Conservation (phyloP, 345 rosid genomes). For the Kernera saxatilis region DNA sequence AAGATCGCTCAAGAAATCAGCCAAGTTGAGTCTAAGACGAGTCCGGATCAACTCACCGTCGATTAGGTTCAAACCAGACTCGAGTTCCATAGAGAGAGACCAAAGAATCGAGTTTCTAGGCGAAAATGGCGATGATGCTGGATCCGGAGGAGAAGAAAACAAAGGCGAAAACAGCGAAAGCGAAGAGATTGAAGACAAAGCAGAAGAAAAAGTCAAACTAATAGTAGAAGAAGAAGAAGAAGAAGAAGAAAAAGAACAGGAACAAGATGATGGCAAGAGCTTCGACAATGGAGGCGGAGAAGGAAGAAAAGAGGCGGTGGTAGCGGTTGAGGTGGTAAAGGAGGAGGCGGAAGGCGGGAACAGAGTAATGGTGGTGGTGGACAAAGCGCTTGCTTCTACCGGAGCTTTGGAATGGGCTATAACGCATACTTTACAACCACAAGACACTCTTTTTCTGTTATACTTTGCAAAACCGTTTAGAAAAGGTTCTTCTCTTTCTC, state of each 20-base stretch:
- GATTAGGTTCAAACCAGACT: conserved; percentile 33
- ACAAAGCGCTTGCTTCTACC: conserved; percentile 56
- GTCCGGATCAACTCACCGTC: conserved; percentile 44
- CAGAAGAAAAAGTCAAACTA: conserved; percentile 14
- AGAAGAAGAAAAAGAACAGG: not conserved
- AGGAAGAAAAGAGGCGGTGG: conserved; percentile 10
- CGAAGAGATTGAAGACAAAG: conserved; percentile 21
- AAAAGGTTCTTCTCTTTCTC: conserved; percentile 34
- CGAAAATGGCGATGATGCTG: conserved; percentile 20
- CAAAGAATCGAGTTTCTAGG: conserved; percentile 48
- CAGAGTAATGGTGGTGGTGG: conserved; percentile 87
- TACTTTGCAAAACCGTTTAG: conserved; percentile 40
- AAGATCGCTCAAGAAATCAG: conserved; percentile 35
- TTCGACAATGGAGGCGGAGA: conserved; percentile 7
- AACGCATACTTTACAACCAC: conserved; percentile 55
- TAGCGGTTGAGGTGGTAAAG: not conserved
- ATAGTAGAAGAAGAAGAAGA: not conserved
- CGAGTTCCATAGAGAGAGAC: conserved; percentile 34
- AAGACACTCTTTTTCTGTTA: conserved; percentile 59
- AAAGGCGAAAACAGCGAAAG: not conserved
- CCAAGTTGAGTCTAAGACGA: conserved; percentile 39
- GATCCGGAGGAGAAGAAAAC: conserved; percentile 21
- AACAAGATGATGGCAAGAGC: conserved; percentile 19
- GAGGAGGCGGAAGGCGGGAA: conserved; percentile 30
- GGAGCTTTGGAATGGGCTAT: conserved; percentile 92